phyloP scores from a whole-genome alignment of 2,329 filamentous ascomycete species.

The Trichocomaceae sp. region DNA sequence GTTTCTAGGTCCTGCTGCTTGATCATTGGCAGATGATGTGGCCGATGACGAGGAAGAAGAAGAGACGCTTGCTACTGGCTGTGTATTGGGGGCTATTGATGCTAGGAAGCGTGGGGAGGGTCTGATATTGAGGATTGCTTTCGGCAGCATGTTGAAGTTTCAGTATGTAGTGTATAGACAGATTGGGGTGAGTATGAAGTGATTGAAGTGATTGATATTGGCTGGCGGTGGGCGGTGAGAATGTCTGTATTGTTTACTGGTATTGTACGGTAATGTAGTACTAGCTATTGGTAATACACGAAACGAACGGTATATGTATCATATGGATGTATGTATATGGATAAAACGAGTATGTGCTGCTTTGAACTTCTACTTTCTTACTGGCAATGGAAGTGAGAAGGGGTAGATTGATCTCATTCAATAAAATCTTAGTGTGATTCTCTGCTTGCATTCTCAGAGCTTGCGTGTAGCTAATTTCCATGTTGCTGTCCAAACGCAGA shows the following conservation, averaged over 20 bases:
- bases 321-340: background rate
- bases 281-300: background rate
- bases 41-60: background rate
- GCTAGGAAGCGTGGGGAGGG: slow-evolving; percentile 6
- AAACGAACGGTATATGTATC: background rate
- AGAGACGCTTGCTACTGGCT: slow-evolving; percentile 1
- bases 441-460: background rate
- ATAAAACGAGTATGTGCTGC: background rate
- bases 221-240: background rate
- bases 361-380: background rate
- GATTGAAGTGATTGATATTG: background rate
- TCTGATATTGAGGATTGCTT: background rate
- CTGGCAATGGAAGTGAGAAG: background rate
- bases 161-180: background rate
- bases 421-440: background rate
- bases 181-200: background rate
- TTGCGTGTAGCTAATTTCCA: background rate
- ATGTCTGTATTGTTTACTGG: background rate
- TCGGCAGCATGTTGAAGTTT: background rate
- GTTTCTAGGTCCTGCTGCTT: background rate
- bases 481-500: background rate
- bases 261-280: background rate
- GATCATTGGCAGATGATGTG: background rate
- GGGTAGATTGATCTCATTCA: background rate
- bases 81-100: slow-evolving; percentile 3